Conservation (phyloP, 2,329 filamentous ascomycete genomes). For the Cladosporium sp. region DNA sequence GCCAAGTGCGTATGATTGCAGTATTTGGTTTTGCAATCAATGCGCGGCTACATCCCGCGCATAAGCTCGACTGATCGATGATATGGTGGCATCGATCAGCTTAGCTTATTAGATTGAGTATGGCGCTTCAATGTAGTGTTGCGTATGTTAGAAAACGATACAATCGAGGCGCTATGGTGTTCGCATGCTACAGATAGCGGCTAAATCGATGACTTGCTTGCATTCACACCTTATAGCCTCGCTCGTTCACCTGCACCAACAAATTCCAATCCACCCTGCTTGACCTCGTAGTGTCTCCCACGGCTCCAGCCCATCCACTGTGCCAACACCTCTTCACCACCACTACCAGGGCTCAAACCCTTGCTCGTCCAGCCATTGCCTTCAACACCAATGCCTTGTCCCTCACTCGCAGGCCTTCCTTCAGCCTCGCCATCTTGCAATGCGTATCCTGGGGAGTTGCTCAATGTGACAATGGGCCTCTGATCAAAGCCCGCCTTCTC, state of each 20-base stretch:
- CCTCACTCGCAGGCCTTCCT: constrained; percentile 46
- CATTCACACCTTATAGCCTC: background rate
- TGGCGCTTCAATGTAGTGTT: too few species aligned
- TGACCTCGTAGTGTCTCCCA: constrained; percentile 70
- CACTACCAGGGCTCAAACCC: constrained; percentile 65
- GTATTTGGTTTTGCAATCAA: background rate
- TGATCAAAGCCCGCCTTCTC: constrained; percentile 67
- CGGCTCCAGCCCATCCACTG: constrained; percentile 77
- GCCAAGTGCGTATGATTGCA: background rate
- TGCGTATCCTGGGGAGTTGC: constrained; percentile 64
- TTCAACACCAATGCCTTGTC: constrained; percentile 66
- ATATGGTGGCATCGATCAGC: background rate
- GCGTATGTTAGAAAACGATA: too few species aligned
- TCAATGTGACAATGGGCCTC: constrained; percentile 69
- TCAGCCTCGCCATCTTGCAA: constrained; percentile 54
- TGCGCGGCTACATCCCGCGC: background rate
- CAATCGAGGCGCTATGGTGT: too few species aligned
- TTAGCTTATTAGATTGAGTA: background rate
- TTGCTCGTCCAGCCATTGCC: constrained; percentile 68
- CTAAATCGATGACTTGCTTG: background rate
- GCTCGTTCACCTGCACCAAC: background rate
- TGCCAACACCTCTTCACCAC: constrained; percentile 68
- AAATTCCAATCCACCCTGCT: constrained; percentile 61
- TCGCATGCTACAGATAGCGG: background rate
- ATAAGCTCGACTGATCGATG: background rate